These are phyloP conservation scores for Aspergillus haitiensis DNA, from an alignment of 495 filamentous ascomycete species.

Conservation along the genomic window DNA sequence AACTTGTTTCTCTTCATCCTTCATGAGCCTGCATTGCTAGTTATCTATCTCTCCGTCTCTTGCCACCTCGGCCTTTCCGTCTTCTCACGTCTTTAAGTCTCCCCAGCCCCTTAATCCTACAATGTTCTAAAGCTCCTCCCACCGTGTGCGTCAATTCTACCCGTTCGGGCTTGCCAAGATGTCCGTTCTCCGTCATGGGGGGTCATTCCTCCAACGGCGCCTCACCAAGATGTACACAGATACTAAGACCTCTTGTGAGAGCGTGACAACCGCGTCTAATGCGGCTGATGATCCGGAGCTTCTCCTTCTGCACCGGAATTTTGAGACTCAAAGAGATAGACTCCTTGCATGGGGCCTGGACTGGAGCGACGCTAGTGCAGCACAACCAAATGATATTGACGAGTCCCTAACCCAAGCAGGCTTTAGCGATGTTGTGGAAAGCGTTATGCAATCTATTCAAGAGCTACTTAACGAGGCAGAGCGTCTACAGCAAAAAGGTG, in stretches of 20 bases:
- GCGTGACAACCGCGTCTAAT: slow-evolving; percentile 69
- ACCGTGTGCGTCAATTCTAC: slow-evolving; percentile 21
- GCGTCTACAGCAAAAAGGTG: slow-evolving; percentile 62
- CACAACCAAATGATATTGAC: slow-evolving; percentile 76
- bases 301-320: slow-evolving; percentile 55
- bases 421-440: slow-evolving; percentile 80
- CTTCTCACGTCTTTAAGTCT: slow-evolving; percentile 1
- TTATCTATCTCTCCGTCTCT: slow-evolving; percentile 15
- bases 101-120: slow-evolving; percentile 12
- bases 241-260: slow-evolving; percentile 85
- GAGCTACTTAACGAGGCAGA: slow-evolving; percentile 85
- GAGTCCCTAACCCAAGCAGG: slow-evolving; percentile 81
- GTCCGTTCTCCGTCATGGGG: slow-evolving; percentile 52
- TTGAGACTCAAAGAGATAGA: slow-evolving; percentile 59
- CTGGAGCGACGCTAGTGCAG: slow-evolving; percentile 74
- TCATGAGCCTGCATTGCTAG: slow-evolving; percentile 3
- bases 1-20: slow-evolving; percentile 20
- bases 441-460: slow-evolving; percentile 86
- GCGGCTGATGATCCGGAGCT: slow-evolving; percentile 56
- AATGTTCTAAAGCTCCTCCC: slow-evolving; percentile 25
- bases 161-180: slow-evolving; percentile 37
- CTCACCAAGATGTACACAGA: slow-evolving; percentile 90
- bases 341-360: slow-evolving; percentile 86
- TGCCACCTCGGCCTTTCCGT: slow-evolving; percentile 3
- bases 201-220: slow-evolving; percentile 59